A percentile compares a stretch with the other conserved stretches of the same genome.
These are phyloP conservation scores for Suillus decipiens DNA, from an alignment of 768 basidiomycete species.

Conservation along the genomic window DNA sequence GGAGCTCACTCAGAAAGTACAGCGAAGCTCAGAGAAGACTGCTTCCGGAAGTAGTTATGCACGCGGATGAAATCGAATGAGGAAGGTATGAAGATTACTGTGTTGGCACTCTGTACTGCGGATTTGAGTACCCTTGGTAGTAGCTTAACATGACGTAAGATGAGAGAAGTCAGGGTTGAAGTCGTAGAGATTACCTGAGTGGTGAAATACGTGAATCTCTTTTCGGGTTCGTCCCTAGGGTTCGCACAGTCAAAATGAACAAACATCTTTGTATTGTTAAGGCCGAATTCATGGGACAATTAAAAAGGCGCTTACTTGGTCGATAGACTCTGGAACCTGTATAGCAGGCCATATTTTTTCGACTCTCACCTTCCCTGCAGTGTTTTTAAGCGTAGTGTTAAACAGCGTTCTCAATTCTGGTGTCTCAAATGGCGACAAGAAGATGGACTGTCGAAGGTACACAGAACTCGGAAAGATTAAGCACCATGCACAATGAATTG, in stretches of 20 bases:
- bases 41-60: constrained; percentile 81
- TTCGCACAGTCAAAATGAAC: constrained; percentile 70
- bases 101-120: constrained; percentile 89
- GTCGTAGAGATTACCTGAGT: constrained; percentile 57
- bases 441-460: constrained; percentile 87
- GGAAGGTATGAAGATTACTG: constrained; percentile 87
- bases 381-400: constrained; percentile 74
- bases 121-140: constrained; percentile 85
- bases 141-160: constrained; percentile 47
- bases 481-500: not conserved
- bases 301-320: constrained; percentile 55
- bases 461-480: constrained; percentile 53
- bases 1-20: constrained; percentile 84
- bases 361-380: constrained; percentile 78
- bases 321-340: constrained; percentile 78
- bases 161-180: not conserved
- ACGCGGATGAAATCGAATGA: constrained; percentile 96
- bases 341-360: constrained; percentile 73
- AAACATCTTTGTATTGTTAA: constrained; percentile 54
- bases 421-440: constrained; percentile 86
- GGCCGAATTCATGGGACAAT: not conserved
- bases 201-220: constrained; percentile 85
- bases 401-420: constrained; percentile 85
- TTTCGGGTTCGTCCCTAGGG: constrained; percentile 80
- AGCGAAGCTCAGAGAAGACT: constrained; percentile 67